Base-by-base conservation (phyloP, 768 basidiomycete species). In the Tylopilus vinaceipallidus region DNA sequence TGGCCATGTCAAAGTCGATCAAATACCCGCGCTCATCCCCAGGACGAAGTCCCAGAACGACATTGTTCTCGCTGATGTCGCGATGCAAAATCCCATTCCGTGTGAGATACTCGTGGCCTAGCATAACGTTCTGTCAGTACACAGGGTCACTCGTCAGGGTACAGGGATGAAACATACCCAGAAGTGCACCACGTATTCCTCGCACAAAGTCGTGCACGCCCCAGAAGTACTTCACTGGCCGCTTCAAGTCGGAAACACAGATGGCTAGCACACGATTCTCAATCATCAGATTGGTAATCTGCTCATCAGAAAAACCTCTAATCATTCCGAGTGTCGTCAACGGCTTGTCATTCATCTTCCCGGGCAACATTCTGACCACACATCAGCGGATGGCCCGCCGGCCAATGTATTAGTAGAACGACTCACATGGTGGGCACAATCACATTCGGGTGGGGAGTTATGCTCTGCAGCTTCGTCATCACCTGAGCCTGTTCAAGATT, bases 1-100 rank as follows among this genome's bases (percentile, higher is more conserved):
- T 49, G 5, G 50, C 53, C 52, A 52, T 49, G 22, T 72, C 67
- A 2, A 70, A 44, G 43, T 70, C 70, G n/a, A 57, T 69, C 40
- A 71, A n/a, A 34, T 66, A 71, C 1, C 67, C 69, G 30, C 52
- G 16, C 34, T 49, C 51, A 3, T 36, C 52, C 36, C 49, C 45
- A 14, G 46, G 50, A 12, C 16, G 35, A 19, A 20, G 44, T 2
- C 54, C 54, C 3, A 72, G 64, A 16, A 72, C 60, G 8, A 73
- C 56, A 39, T 70, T 71, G 12, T 69, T 68, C 24, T 62, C 61
- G 50, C 67, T 72, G 42, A 71, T 52, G 39, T 72, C 66, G 4
- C 67, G 55, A 34, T 71, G 69, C 3, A 70, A 42, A 34, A 73
- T 59, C 0, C 60, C 62, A 9, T 51, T 47, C 0, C 14, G 27